phyloP scores from a whole-genome alignment of 1,284 basidiomycete species.

The Ceratobasidium sp. region DNA sequence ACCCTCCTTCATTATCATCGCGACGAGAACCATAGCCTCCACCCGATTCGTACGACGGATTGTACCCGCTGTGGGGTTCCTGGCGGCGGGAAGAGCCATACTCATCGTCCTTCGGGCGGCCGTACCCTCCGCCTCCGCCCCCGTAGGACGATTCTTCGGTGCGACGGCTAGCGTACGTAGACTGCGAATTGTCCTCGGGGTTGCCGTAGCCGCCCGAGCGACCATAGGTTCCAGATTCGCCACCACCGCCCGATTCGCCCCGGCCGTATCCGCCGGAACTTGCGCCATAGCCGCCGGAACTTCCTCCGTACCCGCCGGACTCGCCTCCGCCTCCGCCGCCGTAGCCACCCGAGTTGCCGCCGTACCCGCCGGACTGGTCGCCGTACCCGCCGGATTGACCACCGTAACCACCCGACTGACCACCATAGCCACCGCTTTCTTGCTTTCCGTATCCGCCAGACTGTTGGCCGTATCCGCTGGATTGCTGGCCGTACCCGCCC shows the following conservation, averaged over 20 bases:
- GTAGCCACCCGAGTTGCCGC: no score
- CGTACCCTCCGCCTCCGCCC: conserved; percentile 54
- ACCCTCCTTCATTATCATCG: no score
- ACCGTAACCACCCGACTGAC: conserved; percentile 20
- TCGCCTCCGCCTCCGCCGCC: no score
- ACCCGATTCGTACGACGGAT: conserved; percentile 40
- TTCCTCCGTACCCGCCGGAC: no score
- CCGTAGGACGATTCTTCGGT: conserved; percentile 46
- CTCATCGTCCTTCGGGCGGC: conserved; percentile 51
- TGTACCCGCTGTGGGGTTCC: conserved; percentile 33
- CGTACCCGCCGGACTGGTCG: conserved; percentile 27
- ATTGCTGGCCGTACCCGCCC: not conserved
- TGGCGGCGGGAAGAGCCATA: conserved; percentile 27
- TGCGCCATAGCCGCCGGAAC: no score
- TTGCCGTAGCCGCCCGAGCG: conserved; percentile 12
- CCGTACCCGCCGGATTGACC: conserved; percentile 26
- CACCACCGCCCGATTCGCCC: no score
- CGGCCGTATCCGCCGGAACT: no score
- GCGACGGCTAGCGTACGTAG: conserved; percentile 12
- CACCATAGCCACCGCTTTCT: conserved; percentile 22
- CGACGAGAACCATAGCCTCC: no score
- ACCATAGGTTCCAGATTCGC: conserved; percentile 30
- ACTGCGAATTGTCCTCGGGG: conserved; percentile 27
- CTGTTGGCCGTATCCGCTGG: conserved; percentile 40
- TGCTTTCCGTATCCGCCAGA: conserved; percentile 41